Base-by-base conservation (phyloP, 1,284 basidiomycete species). In the Pseudozyma flocculosa region DNA sequence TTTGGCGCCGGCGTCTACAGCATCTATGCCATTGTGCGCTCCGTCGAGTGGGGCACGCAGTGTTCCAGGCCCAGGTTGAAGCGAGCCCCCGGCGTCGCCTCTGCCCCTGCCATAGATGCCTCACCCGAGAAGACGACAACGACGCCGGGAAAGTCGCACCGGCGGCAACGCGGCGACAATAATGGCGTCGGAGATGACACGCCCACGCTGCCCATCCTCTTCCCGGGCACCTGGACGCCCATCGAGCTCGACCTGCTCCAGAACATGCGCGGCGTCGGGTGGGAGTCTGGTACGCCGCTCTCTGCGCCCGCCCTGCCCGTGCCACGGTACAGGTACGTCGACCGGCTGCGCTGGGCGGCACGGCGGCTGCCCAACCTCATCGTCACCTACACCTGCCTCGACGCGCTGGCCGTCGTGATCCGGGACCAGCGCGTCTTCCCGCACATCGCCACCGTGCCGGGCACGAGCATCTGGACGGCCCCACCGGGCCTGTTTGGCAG, bases 201-300 rank as follows among this genome's bases (percentile, higher is more conserved):
- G 17, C 37, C 37, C 5, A 3, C 1, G 26, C 24, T 68, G 47
- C 65, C 65, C 0, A 21, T 39, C 26, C 54, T 38, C 50, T 59
- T 62, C n/a, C 67, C 67, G 0, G 54, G 60, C 4, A 65, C 62
- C 4, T 24, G 24, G 10, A 26, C 41, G 15, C 60, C 56, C 2
- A 38, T 65, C 19, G 63, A 56, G 43, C 38, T 66, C 7, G 67
- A 69, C 40, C 41, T 62, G 9, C 43, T 64, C 18, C 13, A 47
- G 21, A 61, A 60, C 26, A 9, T 61, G n/a, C 47, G 67, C n/a
- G 63, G 49, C 2, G 15, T 63, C 1, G 67, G 67, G 17, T 69
- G 67, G 67, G 43, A 57, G 37, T 43, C 59, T 21, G 67, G 67
- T 22, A 38, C 61, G 17, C 53, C 48, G n/a, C 37, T 48, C 14